Evolutionary conservation across 73 alveolate genomes (phyloP).

Genomic region (Stentor roeselii): DNA sequence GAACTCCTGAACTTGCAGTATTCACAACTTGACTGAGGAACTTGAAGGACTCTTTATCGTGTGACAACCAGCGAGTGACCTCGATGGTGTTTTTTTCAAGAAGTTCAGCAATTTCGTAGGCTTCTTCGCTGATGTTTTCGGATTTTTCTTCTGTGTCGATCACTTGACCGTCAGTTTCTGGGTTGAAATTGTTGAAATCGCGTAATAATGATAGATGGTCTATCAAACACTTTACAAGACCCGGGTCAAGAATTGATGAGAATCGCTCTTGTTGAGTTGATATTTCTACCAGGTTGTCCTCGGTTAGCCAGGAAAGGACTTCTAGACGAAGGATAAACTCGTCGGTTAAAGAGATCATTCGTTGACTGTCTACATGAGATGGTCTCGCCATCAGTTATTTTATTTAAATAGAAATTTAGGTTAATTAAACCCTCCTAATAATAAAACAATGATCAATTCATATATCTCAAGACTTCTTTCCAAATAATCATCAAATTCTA

Average conservation of each 20-base stretch:
- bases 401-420: background rate
- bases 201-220: background rate
- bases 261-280: constrained; percentile 2
- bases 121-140: background rate
- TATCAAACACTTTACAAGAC: background rate
- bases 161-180: constrained; percentile 3
- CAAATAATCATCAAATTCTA: no score
- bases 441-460: no score
- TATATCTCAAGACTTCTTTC: no score
- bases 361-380: constrained; percentile 28
- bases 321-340: background rate
- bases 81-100: background rate
- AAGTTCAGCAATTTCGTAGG: background rate
- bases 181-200: background rate
- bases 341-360: background rate
- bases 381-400: constrained; percentile 13
- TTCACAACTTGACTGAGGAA: background rate
- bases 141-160: constrained; percentile 5
- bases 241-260: background rate
- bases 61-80: background rate
- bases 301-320: constrained; percentile 14
- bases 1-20: background rate
- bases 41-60: background rate
- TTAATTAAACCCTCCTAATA: no score
- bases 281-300: constrained; percentile 3